Base-by-base conservation (phyloP, 2,329 filamentous ascomycete species). In the Endoconidiophora laricicola region DNA sequence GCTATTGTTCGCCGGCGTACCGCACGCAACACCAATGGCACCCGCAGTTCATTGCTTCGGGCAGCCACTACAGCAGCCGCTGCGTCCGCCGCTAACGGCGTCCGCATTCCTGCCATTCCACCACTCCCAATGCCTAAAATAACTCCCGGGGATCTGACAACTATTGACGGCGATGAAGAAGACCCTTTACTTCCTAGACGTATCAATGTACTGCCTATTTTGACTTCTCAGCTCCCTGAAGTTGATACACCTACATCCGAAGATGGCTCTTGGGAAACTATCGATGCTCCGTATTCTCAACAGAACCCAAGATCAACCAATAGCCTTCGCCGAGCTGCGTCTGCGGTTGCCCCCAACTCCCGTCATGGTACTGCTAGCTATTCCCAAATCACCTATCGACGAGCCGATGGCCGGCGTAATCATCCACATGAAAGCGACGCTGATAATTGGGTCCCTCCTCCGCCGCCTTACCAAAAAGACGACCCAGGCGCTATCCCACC, bases 391-490 rank as follows among this genome's bases (percentile, higher is more conserved):
- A 66, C 79, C 56, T 83, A 82, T 59, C 74, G 79, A 42, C 74
- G 81, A 43, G 80, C 81, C 12, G 80, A 85, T 62, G 79, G 80
- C 5, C 71, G 79, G 40, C 70, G 75, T 40, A 81, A 88, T 58
- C 73, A 86, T 57, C 85, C 85, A 3, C 84, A 91, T 61, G 85
- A 91, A 63, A 90, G 84, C 55, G 85, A 91, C 60, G 84, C 85
- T 3, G 86, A 91, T 58, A 86, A 88, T 57, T 93, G 86, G 86
- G 82, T 87, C 3, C 83, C 85, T 4, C 86, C 86, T 4, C 86
- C 86, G 6, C 86, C 86, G 2, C 84, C 84, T 1, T 93, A 93
- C 58, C 76, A 79, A 39, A 74, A 76, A 49, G 78, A 83, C 0
- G 74, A 77, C 44, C 74, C 74, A 0, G 69, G 68, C 7, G 73